Conservation (phyloP, 2,329 filamentous ascomycete genomes). For the Phyllosticta paracitricarpa region DNA sequence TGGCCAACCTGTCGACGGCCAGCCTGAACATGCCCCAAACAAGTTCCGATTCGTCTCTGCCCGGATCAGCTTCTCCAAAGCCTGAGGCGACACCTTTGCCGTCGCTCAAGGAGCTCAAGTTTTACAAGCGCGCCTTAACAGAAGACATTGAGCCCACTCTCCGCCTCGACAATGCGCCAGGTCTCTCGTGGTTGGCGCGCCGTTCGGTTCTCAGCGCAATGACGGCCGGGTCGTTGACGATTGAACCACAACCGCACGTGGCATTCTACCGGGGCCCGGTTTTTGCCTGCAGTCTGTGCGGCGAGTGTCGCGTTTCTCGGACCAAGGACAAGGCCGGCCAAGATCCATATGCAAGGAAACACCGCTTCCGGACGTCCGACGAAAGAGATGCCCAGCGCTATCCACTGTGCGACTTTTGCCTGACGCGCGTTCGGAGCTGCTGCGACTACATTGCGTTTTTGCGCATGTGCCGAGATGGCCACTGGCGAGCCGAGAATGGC, state of each 20-base stretch:
- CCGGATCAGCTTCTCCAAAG: conserved; percentile 36
- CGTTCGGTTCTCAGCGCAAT: conserved; percentile 76
- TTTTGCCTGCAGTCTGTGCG: conserved; percentile 77
- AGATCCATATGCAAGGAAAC: conserved; percentile 61
- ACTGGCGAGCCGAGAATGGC: conserved; percentile 74
- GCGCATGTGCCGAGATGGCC: conserved; percentile 82
- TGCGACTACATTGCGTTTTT: conserved; percentile 92
- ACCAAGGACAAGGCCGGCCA: conserved; percentile 3
- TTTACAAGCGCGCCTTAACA: conserved; percentile 79
- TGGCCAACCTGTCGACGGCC: conserved; percentile 27
- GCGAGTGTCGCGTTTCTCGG: conserved; percentile 53
- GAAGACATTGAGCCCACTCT: conserved; percentile 95
- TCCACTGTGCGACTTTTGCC: conserved; percentile 80
- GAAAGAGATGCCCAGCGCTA: conserved; percentile 79
- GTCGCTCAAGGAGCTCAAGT: conserved; percentile 78
- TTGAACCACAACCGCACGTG: conserved; percentile 58
- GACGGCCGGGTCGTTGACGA: conserved; percentile 73
- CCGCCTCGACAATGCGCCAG: conserved; percentile 77
- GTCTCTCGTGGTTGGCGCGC: conserved; percentile 86
- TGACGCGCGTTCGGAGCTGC: conserved; percentile 71
- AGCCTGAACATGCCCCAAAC: conserved; percentile 22
- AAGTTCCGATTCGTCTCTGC: conserved; percentile 40
- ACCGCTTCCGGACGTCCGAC: conserved; percentile 84
- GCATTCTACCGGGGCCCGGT: conserved; percentile 46
- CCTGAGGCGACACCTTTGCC: conserved; percentile 34